Conservation (phyloP, 768 basidiomycete species). For the Rhizopogon salebrosus region DNA sequence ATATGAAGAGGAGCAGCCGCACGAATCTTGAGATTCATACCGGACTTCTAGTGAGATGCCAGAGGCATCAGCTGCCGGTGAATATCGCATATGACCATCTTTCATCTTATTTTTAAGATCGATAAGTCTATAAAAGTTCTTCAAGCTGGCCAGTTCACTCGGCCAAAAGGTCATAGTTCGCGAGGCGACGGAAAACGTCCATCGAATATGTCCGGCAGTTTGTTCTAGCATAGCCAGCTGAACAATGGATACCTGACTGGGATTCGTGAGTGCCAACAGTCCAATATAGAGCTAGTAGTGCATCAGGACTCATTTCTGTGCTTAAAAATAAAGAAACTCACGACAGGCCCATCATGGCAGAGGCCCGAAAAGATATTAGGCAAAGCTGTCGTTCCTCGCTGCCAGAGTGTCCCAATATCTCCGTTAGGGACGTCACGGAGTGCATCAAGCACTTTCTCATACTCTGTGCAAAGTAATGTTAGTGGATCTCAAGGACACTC, state of each 20-base stretch:
- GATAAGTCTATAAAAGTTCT: constrained; percentile 16
- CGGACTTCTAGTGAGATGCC: constrained; percentile 16
- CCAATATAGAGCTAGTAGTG: constrained; percentile 22
- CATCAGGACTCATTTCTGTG: neutral
- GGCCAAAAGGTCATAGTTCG: constrained; percentile 5
- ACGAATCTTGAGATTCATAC: constrained; percentile 3
- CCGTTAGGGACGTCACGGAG: constrained; percentile 14
- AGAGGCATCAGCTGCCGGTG: constrained; percentile 8
- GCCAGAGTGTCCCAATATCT: constrained; percentile 9
- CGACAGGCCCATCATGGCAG: constrained; percentile 14
- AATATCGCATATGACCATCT: constrained; percentile 21
- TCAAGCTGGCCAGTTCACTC: constrained; percentile 14
- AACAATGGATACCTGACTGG: constrained; percentile 22
- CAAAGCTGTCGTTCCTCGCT: constrained; percentile 1
- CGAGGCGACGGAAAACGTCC: constrained; percentile 12
- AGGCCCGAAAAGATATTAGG: constrained; percentile 5
- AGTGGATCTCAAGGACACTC: neutral
- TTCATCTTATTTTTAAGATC: constrained; percentile 19
- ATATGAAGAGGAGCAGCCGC: neutral
- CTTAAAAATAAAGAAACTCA: neutral
- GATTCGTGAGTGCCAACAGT: constrained; percentile 18
- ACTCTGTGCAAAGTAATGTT: constrained; percentile 11
- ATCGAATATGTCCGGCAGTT: constrained; percentile 16
- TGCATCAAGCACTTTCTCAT: constrained; percentile 12
- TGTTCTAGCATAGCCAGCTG: constrained; percentile 27